A percentile compares a stretch with the other conserved stretches of the same genome.
Evolutionary conservation across 176 grass and related monocot genomes (phyloP).

Genomic region (Coix lacrymajobi): DNA sequence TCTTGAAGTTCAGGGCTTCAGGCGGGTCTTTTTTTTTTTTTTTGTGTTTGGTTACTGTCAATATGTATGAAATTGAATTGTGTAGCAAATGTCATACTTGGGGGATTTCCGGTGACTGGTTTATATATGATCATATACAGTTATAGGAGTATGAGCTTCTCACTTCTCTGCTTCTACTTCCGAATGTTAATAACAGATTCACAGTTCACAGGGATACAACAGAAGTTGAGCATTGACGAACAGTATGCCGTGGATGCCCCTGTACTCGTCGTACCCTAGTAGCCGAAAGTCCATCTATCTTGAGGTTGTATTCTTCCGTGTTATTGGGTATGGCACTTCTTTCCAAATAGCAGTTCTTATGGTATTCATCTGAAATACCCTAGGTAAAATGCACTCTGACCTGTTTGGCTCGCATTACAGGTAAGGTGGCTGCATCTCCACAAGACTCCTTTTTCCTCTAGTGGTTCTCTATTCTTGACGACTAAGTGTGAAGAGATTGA

Average conservation of each 20-base stretch:
- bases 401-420: conserved; percentile 28
- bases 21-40: background rate
- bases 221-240: conserved; percentile 8
- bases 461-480: conserved; percentile 14
- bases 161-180: background rate
- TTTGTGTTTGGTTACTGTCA: background rate
- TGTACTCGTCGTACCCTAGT: conserved; percentile 30
- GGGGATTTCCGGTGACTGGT: background rate
- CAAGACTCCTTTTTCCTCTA: conserved; percentile 14
- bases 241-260: conserved; percentile 67
- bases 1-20: background rate
- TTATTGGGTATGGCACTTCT: conserved; percentile 50
- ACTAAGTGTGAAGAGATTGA: conserved; percentile 38
- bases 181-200: conserved; percentile 10
- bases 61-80: background rate
- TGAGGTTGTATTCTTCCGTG: conserved; percentile 55
- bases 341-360: background rate
- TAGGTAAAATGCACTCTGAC: conserved; percentile 12
- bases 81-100: background rate
- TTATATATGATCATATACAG: background rate
- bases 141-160: background rate
- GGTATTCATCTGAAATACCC: conserved; percentile 2
- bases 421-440: conserved; percentile 29
- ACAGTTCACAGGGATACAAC: background rate
- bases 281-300: conserved; percentile 52